Evolutionary conservation across 2,329 filamentous ascomycete genomes (phyloP), one percentile per base, ranked within the genome.

Genomic region (Cytospora schulzeri): DNA sequence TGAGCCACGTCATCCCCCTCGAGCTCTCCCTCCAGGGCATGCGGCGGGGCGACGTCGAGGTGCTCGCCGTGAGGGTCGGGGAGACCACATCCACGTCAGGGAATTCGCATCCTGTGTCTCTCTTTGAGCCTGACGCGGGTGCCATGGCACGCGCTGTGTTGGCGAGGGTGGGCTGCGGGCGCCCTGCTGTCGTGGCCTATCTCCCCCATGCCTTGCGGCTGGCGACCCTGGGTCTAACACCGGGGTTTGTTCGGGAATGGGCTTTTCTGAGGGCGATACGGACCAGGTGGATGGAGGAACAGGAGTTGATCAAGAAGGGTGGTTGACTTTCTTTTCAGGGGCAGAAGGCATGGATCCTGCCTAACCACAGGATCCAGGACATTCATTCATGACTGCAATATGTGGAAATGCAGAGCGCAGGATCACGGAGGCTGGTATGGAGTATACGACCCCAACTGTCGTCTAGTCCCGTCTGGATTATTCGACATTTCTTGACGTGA

Each of bases 121-220:
- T 69, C 15, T 67, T 71, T 19, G 31, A 57, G 57, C 71, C 70
- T 4, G 63, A 68, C 29, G 64, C 69, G 12, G 14, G 33, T 14
- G 63, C 64, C 22, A 64, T 71, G 60, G 71, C 69, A 2, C 65
- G 59, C 50, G 67, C 66, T 7, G 64, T 67, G 6, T 59, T 73
- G 38, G 69, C 65, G 4, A 59, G 70, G 31, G 69, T 70, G 6
- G 70, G 71, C 24, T 70, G 70, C 35, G 69, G 69, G 1, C 58
- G 62, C 33, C 7, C 45, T 11, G 48, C 63, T 33, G 63, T 71
- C 17, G 63, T 69, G 19, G 68, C 65, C 48, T 69, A 71, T 33
- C 65, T 69, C 58, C 57, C 62, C 17, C 68, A 72, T 45, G 67
- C 68, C 19, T 29, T 71, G 54, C 66, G 68, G 67, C 29, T 38